A percentile compares a stretch with the other conserved stretches of the same genome.
Conservation (phyloP, 2,329 filamentous ascomycete species). For the Coniochaeta ligniaria region DNA sequence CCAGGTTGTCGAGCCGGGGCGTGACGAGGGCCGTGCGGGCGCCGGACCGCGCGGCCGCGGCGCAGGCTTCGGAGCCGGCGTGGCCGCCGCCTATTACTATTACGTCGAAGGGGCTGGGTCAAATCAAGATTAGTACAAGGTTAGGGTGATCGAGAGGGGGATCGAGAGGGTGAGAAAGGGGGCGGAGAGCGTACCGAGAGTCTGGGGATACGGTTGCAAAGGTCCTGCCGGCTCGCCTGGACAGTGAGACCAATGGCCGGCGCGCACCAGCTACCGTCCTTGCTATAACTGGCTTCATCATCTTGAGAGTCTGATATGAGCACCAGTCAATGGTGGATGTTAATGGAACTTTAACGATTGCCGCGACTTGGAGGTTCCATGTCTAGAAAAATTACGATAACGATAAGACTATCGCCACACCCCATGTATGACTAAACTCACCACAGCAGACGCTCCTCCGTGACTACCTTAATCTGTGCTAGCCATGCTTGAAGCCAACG, state of each 20-base stretch:
- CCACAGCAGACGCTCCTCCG: neutral
- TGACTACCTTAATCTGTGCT: neutral
- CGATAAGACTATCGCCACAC: neutral
- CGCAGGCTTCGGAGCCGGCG: slow-evolving; percentile 88
- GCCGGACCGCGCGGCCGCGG: slow-evolving; percentile 81
- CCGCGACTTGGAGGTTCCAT: neutral
- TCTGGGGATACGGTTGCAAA: slow-evolving; percentile 1
- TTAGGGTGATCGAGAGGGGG: neutral
- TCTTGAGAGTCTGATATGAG: neutral
- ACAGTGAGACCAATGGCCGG: neutral
- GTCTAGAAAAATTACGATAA: neutral
- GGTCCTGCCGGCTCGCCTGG: neutral
- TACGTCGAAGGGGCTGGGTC: slow-evolving; percentile 72
- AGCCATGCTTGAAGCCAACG: neutral
- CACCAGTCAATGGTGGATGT: neutral
- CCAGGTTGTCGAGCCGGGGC: slow-evolving; percentile 79
- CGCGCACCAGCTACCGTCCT: neutral
- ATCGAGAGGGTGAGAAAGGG: neutral
- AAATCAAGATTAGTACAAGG: neutral
- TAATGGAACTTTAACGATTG: neutral
- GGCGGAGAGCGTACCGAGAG: neutral
- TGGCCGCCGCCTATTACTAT: slow-evolving; percentile 94
- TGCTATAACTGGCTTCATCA: neutral
- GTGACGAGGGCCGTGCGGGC: slow-evolving; percentile 87
- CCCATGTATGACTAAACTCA: neutral